Percentiles rank a stretch among this genome's conserved stretches.
phyloP scores from a whole-genome alignment of 2,329 filamentous ascomycete genomes.

The Penicillium sp. region DNA sequence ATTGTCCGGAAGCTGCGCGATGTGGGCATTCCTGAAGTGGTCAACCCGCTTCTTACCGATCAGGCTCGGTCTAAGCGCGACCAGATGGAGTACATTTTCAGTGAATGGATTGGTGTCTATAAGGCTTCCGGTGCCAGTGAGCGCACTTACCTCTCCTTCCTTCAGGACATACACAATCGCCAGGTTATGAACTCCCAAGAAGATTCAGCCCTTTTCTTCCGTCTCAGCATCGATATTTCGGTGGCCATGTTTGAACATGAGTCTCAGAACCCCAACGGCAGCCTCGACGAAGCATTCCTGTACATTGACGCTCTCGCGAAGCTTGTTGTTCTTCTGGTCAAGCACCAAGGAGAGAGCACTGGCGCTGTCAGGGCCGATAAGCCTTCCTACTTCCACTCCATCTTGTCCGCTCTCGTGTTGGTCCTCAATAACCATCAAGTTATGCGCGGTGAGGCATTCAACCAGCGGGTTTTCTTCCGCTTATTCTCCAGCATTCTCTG shows the following conservation, averaged over 20 bases:
- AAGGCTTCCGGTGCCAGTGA: constrained; percentile 76
- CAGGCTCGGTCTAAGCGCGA: constrained; percentile 67
- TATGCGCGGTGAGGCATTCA: constrained; percentile 78
- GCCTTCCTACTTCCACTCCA: constrained; percentile 72
- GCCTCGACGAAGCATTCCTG: constrained; percentile 62
- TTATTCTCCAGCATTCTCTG: constrained; percentile 83
- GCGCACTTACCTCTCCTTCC: constrained; percentile 72
- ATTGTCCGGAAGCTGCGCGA: constrained; percentile 69
- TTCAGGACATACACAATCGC: constrained; percentile 78
- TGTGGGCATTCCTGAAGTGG: constrained; percentile 59
- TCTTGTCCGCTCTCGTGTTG: constrained; percentile 76
- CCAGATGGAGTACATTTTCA: constrained; percentile 92
- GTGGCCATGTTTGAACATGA: constrained; percentile 77
- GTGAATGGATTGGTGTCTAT: constrained; percentile 87
- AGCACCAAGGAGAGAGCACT: constrained; percentile 67
- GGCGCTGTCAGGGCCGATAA: constrained; percentile 65
- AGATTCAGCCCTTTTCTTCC: constrained; percentile 77
- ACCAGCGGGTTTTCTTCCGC: constrained; percentile 87
- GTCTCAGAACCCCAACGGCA: constrained; percentile 63
- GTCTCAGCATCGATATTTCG: constrained; percentile 77
- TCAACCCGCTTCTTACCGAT: constrained; percentile 59
- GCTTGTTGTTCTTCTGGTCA: constrained; percentile 75
- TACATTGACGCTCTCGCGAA: constrained; percentile 81
- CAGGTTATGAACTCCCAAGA: constrained; percentile 74
- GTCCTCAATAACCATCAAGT: constrained; percentile 85